phyloP scores from a whole-genome alignment of 2,329 filamentous ascomycete species.

The Ustulina deusta region DNA sequence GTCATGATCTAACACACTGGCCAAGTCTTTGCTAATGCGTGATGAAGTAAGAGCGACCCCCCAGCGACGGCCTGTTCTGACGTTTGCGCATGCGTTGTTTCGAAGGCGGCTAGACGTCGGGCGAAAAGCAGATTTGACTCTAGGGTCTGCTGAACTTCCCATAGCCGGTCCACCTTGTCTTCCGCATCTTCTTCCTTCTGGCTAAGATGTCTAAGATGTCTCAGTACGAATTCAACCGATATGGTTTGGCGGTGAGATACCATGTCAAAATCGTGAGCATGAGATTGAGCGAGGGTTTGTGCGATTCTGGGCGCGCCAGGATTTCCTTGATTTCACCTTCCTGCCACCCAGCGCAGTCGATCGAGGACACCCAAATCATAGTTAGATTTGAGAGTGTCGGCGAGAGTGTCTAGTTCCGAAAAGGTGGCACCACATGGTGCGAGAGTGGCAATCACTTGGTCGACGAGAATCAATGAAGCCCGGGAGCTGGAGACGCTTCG shows the following conservation, averaged over 20 bases:
- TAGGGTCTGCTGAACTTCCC: not conserved
- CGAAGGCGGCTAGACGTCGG: not conserved
- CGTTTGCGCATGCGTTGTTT: not conserved
- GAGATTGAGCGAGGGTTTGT: not conserved
- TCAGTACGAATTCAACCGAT: not conserved
- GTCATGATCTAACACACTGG: not conserved
- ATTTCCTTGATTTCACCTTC: not conserved
- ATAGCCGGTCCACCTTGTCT: not conserved
- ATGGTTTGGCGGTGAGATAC: not conserved
- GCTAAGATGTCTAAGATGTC: not conserved
- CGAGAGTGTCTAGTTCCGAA: not conserved
- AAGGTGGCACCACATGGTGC: not conserved
- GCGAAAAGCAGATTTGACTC: not conserved
- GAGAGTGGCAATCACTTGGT: not conserved
- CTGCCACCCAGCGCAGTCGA: not conserved
- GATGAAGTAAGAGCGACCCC: not conserved
- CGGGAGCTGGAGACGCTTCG: not conserved
- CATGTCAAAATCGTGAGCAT: not conserved
- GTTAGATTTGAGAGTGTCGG: not conserved
- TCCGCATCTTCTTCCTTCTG: not conserved
- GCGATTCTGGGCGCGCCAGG: not conserved
- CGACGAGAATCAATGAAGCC: not conserved
- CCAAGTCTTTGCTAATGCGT: not conserved
- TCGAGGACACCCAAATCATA: not conserved
- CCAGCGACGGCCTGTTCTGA: not conserved